Conservation (phyloP, 805 yeast genomes). For the Candida suzukii region DNA sequence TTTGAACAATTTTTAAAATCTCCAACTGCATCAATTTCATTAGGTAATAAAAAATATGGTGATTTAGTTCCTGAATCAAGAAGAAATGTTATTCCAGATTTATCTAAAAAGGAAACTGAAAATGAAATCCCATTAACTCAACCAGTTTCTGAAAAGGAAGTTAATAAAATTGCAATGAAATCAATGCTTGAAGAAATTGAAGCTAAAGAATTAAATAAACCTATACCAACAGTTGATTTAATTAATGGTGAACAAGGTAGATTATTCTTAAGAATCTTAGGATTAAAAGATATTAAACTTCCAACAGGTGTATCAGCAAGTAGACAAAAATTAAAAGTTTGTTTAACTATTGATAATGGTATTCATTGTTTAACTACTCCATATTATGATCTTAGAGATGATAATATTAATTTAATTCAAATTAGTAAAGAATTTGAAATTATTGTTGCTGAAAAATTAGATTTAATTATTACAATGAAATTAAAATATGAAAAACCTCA, state of each 20-base stretch:
- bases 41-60: conserved; percentile 9
- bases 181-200: conserved; percentile 2
- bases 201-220: not conserved
- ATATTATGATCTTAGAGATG: conserved; percentile 26
- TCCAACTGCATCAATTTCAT: conserved; percentile 2
- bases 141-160: conserved; percentile 1
- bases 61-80: conserved; percentile 12
- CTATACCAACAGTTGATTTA: conserved; percentile 2
- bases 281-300: conserved; percentile 37
- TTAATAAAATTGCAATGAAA: not conserved
- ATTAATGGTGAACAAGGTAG: conserved; percentile 37
- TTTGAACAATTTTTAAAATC: conserved; percentile 5
- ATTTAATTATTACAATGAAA: conserved; percentile 68
- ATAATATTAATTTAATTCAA: conserved; percentile 17
- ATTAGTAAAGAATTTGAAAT: conserved; percentile 77
- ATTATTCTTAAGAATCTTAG: conserved; percentile 43
- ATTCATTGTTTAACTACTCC: conserved; percentile 66
- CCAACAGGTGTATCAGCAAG: conserved; percentile 30
- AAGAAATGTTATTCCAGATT: conserved; percentile 5
- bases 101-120: not conserved
- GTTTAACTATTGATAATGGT: conserved; percentile 69
- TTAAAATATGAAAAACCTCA: conserved; percentile 46
- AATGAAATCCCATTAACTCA: not conserved
- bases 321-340: conserved; percentile 40
- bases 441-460: conserved; percentile 52